phyloP scores from a whole-genome alignment of 768 basidiomycete genomes.

The Boletales sp. region DNA sequence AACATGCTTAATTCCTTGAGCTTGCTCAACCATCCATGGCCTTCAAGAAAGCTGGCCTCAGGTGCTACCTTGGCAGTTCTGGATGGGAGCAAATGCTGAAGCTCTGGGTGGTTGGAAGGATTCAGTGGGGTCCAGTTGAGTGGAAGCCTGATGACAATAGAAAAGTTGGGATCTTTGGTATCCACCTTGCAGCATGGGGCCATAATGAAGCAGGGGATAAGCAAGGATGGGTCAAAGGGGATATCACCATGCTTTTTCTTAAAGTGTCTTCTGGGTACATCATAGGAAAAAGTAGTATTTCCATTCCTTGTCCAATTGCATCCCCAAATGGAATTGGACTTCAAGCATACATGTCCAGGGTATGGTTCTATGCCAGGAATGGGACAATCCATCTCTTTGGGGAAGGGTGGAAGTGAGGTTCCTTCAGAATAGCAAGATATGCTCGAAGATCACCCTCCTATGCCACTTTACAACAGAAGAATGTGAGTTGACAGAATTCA shows the following conservation, averaged over 20 bases:
- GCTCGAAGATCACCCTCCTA: too few species aligned
- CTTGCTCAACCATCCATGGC: not conserved
- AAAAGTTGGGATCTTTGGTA: not conserved
- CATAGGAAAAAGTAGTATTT: too few species aligned
- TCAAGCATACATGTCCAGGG: not conserved
- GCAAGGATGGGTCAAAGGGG: not conserved
- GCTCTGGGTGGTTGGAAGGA: too few species aligned
- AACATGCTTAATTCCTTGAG: too few species aligned
- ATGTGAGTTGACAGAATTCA: too few species aligned
- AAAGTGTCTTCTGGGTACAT: not conserved
- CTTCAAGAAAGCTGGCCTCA: not conserved
- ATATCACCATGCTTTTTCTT: not conserved
- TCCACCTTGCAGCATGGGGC: not conserved
- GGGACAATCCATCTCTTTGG: not conserved
- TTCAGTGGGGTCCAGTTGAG: not conserved
- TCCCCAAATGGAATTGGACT: not conserved
- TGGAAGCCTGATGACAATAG: not conserved
- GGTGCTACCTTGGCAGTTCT: not conserved
- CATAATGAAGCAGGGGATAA: not conserved
- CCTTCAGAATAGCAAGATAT: too few species aligned
- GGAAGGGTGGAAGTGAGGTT: not conserved
- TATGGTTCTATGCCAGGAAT: not conserved
- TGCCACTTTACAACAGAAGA: too few species aligned
- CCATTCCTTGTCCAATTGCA: not conserved
- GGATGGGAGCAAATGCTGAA: not conserved